Conservation (phyloP, 2,329 filamentous ascomycete genomes). For the Ascochyta viciae-villosae region DNA sequence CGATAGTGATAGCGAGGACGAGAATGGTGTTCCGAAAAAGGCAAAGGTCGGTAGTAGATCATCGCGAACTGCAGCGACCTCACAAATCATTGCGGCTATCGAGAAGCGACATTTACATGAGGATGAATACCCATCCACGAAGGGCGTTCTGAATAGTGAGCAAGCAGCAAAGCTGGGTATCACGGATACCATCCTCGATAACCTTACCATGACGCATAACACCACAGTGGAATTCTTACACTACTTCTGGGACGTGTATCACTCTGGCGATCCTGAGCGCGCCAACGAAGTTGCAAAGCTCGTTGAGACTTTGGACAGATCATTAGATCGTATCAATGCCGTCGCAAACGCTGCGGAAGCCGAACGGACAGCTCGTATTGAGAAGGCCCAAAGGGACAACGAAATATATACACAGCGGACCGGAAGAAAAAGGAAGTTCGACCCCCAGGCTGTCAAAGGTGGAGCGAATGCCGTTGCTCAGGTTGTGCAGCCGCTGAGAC, state of each 20-base stretch:
- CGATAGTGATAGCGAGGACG: conserved; percentile 65
- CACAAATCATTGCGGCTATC: conserved; percentile 71
- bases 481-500: conserved; percentile 76
- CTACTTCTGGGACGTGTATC: conserved; percentile 93
- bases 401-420: conserved; percentile 74
- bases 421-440: conserved; percentile 74
- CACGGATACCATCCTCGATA: conserved; percentile 62
- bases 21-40: conserved; percentile 63
- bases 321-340: conserved; percentile 77
- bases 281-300: conserved; percentile 82
- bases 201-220: conserved; percentile 79
- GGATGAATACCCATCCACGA: conserved; percentile 45
- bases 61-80: conserved; percentile 69
- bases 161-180: conserved; percentile 45
- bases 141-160: conserved; percentile 32
- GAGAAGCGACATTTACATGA: conserved; percentile 67
- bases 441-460: conserved; percentile 72
- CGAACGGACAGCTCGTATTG: conserved; percentile 72
- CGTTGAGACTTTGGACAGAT: conserved; percentile 80
- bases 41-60: conserved; percentile 73
- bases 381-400: conserved; percentile 72
- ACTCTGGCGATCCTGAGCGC: conserved; percentile 84
- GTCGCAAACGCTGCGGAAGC: conserved; percentile 82
- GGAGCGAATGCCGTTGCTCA: conserved; percentile 77
- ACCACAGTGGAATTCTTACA: conserved; percentile 96